Evolutionary conservation across 306 rosid genomes (phyloP).

Genomic region (Begonia peltatifolia): DNA sequence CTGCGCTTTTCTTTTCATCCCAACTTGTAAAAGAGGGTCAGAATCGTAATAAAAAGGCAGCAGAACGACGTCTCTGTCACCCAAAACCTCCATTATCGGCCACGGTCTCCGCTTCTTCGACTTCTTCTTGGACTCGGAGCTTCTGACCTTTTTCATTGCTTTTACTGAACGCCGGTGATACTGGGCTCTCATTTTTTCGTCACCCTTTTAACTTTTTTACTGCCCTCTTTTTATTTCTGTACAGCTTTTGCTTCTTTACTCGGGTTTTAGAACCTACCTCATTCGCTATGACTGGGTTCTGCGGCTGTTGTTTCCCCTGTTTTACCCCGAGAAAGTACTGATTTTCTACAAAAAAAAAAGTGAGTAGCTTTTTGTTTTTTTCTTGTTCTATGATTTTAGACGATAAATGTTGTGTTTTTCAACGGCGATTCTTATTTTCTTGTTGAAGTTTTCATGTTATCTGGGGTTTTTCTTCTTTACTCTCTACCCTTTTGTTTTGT

Average conservation of each 20-base stretch:
- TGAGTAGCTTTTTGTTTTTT: background rate
- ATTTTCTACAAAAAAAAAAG: background rate
- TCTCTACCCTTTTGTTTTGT: too few species aligned
- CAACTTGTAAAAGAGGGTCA: conserved; percentile 7
- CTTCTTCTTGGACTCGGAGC: conserved; percentile 5
- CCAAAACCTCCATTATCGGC: conserved; percentile 7
- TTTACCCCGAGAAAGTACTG: background rate
- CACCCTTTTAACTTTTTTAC: background rate
- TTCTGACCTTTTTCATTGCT: conserved; percentile 7
- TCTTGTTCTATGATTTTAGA: too few species aligned
- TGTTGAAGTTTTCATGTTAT: background rate
- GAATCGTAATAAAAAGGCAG: conserved; percentile 9
- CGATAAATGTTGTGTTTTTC: too few species aligned
- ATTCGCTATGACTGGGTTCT: background rate
- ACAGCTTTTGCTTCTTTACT: background rate
- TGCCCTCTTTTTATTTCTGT: background rate
- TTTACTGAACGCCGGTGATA: background rate
- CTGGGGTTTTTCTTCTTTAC: too few species aligned
- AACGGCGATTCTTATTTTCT: too few species aligned
- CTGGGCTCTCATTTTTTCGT: background rate
- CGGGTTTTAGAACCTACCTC: background rate
- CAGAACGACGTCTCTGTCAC: conserved; percentile 1
- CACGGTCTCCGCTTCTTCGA: conserved; percentile 1
- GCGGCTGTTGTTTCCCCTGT: background rate
- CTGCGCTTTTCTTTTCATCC: background rate